Percentiles rank a stretch among this genome's conserved stretches.
Evolutionary conservation across 176 grass and related monocot genomes (phyloP).

Genomic region (Pontederia paniculata): DNA sequence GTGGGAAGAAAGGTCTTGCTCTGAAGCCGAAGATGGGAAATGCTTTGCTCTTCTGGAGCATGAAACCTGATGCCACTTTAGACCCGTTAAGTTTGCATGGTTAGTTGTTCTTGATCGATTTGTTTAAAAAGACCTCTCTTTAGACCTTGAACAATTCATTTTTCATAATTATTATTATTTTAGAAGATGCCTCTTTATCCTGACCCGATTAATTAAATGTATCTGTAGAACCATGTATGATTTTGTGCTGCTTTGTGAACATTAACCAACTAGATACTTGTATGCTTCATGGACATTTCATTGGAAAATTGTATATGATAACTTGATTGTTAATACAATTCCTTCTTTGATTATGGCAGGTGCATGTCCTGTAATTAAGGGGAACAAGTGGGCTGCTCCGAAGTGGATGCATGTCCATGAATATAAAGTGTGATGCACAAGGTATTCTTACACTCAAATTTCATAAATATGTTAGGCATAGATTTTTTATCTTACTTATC

Average conservation of each 20-base stretch:
- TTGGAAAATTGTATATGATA: not conserved
- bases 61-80: conserved; percentile 80
- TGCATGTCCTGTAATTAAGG: conserved; percentile 9
- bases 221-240: no score
- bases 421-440: not conserved
- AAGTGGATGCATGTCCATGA: conserved; percentile 5
- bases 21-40: conserved; percentile 85
- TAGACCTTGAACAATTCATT: no score
- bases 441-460: no score
- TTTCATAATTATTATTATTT: not conserved
- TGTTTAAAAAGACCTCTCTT: not conserved
- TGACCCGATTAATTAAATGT: not conserved
- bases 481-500: no score
- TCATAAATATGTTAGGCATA: no score
- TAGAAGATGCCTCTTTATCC: not conserved
- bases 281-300: not conserved
- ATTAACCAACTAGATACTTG: not conserved
- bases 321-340: not conserved
- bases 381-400: conserved; percentile 9
- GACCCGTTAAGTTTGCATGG: conserved; percentile 90
- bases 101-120: conserved; percentile 23
- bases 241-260: no score
- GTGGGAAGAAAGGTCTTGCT: conserved; percentile 60
- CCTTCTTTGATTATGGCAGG: not conserved
- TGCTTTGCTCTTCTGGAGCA: conserved; percentile 88